A percentile compares a stretch with the other conserved stretches of the same genome.
Evolutionary conservation across 441 rosid species (phyloP).

Genomic region (Cnidoscolus chayamansa): DNA sequence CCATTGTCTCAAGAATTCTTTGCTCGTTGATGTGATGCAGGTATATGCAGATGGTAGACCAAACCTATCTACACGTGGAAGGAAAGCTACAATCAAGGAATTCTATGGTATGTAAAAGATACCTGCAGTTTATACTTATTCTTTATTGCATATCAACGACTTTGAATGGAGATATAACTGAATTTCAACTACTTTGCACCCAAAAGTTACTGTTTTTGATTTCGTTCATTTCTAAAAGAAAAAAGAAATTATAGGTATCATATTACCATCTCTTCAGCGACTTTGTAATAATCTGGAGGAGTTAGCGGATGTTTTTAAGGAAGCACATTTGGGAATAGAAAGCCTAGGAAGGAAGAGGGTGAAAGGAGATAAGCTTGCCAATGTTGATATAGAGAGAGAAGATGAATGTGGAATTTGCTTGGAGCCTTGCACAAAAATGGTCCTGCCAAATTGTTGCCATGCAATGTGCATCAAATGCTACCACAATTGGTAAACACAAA

Average conservation of each 20-base stretch:
- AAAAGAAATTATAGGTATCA: slow-evolving; percentile 48
- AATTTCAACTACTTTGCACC: background rate
- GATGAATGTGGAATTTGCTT: slow-evolving; percentile 97
- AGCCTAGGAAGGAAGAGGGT: slow-evolving; percentile 40
- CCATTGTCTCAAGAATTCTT: background rate
- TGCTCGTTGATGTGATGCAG: slow-evolving; percentile 37
- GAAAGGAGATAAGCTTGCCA: slow-evolving; percentile 42
- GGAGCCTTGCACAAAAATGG: slow-evolving; percentile 93
- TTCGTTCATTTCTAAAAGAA: slow-evolving; percentile 1
- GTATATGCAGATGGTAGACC: slow-evolving; percentile 61
- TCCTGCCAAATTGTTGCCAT: slow-evolving; percentile 86
- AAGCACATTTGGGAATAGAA: slow-evolving; percentile 31
- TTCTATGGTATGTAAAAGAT: slow-evolving; percentile 61
- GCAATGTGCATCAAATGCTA: slow-evolving; percentile 98
- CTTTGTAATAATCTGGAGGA: slow-evolving; percentile 54
- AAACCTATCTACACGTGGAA: slow-evolving; percentile 52
- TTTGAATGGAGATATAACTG: background rate
- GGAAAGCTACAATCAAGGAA: slow-evolving; percentile 83
- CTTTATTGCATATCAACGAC: background rate
- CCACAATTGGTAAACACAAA: slow-evolving; percentile 61
- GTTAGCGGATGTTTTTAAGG: slow-evolving; percentile 29
- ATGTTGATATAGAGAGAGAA: slow-evolving; percentile 71
- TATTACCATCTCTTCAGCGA: slow-evolving; percentile 82
- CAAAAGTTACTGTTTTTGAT: slow-evolving; percentile 7
- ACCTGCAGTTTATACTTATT: background rate